Percentiles rank a stretch among this genome's conserved stretches.
phyloP scores from a whole-genome alignment of 1,284 basidiomycete genomes.

The Leccinum griseonigrum region DNA sequence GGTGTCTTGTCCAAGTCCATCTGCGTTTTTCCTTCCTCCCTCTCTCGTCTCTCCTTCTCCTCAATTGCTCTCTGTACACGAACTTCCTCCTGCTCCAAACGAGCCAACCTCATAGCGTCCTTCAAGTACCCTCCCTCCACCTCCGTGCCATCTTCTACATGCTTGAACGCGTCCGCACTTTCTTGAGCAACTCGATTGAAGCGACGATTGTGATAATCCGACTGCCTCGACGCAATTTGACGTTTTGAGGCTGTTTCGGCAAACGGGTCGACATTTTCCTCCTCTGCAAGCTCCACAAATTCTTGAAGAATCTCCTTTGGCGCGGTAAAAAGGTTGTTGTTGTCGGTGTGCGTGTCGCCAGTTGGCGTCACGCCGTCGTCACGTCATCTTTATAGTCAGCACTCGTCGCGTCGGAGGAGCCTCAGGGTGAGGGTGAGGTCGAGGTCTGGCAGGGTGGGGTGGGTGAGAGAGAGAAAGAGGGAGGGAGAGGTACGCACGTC shows the following conservation, averaged over 20 bases:
- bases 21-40: constrained; percentile 78
- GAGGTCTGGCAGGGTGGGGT: too few relatives aligned
- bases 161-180: constrained; percentile 76
- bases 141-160: constrained; percentile 58
- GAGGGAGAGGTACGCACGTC: too few relatives aligned
- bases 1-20: constrained; percentile 89
- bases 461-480: too few relatives aligned
- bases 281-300: constrained; percentile 89
- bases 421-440: too few relatives aligned
- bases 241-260: constrained; percentile 89
- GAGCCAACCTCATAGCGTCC: constrained; percentile 92
- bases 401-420: too few relatives aligned
- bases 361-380: not conserved
- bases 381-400: not conserved
- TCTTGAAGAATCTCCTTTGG: constrained; percentile 95
- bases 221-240: constrained; percentile 93
- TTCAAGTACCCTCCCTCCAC: constrained; percentile 91
- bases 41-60: constrained; percentile 80
- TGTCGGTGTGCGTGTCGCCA: not conserved
- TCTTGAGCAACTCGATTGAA: constrained; percentile 82
- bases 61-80: constrained; percentile 84
- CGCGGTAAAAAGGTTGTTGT: constrained; percentile 76
- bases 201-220: constrained; percentile 92
- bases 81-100: constrained; percentile 91
- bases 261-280: constrained; percentile 91